These are phyloP conservation scores for Melanogaster broomeanus DNA, from an alignment of 768 basidiomycete species.

Conservation along the genomic window DNA sequence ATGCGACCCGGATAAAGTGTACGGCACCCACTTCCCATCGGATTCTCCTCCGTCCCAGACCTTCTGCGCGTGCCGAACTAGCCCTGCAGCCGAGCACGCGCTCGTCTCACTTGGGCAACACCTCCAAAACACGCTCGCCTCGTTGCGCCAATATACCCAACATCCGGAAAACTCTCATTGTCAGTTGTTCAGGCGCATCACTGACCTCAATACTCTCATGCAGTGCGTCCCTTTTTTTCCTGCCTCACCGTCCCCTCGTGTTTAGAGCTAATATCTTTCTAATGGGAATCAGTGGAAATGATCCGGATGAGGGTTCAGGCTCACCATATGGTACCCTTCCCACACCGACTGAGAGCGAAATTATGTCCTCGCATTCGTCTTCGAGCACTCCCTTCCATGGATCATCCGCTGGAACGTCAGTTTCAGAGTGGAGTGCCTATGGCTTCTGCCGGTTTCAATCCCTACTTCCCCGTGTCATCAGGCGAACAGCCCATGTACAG, in stretches of 20 bases:
- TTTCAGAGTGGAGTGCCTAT: constrained; percentile 65
- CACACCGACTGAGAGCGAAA: constrained; percentile 65
- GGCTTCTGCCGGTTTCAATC: constrained; percentile 56
- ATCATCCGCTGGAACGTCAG: constrained; percentile 48
- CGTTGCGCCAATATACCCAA: constrained; percentile 62
- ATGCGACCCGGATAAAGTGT: constrained; percentile 37
- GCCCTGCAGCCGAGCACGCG: constrained; percentile 57
- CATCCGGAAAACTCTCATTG: constrained; percentile 58
- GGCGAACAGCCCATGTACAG: constrained; percentile 59
- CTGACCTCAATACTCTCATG: constrained; percentile 61
- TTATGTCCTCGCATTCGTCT: constrained; percentile 47
- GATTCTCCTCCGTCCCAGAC: constrained; percentile 36
- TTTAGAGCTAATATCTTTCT: constrained; percentile 31
- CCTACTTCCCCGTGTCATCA: constrained; percentile 64
- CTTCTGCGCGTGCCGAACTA: constrained; percentile 65
- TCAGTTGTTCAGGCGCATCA: constrained; percentile 55
- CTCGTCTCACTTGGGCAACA: constrained; percentile 65
- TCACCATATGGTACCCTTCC: constrained; percentile 55
- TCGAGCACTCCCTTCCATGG: constrained; percentile 43
- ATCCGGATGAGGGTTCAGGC: constrained; percentile 48
- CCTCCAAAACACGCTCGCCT: constrained; percentile 54
- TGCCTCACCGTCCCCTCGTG: constrained; percentile 37
- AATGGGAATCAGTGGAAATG: constrained; percentile 48
- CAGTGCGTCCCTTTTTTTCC: constrained; percentile 51
- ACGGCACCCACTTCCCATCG: constrained; percentile 32